Evolutionary conservation across 202 grass and related monocot species (phyloP), one percentile per base, ranked within the genome.

Genomic region (Bolboschoenoplectus hybrid): DNA sequence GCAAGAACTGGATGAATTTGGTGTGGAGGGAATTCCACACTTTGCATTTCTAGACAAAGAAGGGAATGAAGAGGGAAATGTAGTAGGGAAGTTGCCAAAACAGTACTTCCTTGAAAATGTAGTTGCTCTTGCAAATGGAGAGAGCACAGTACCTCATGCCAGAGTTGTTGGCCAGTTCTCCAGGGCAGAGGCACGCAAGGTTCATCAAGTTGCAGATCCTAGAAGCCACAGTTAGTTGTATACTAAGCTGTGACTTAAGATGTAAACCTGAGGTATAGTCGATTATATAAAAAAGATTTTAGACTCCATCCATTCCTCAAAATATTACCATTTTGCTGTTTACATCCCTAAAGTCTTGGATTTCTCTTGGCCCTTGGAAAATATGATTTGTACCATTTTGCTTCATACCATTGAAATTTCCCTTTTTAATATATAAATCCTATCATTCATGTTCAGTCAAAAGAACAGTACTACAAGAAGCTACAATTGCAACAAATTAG

Each of bases 1-100:
- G 75, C 93, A 99, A 85, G 93, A 97, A 80, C 89, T 99, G 61
- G 97, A 99, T 50, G 93, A 99, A 76, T 99, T 99, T 89, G 97
- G 97, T 71, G 93, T 97, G 20, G 97, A 99, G 88, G 92, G 93
- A 45, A 94, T 99, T 71, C 97, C 97, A 51, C 97, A 97, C 85
- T 97, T 99, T 81, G 88, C 97, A 40, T 99, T 99, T 87, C 75
- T 99, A 20, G 93, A 97, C 69, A 99, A 92, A 80, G 86, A 96
- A 85, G 97, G 97, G 63, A 96, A 99, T 61, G 93, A 99, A 86
- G 92, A 93, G 66, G 97, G 97, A 56, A 94, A 99, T 92, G 86
- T 99, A 65, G 92, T 99, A 35, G 97, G 93, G 40, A 92, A 87
- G 75, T 85, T 99, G 50, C 97, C 93, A 26, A 96, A 83, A 75